Base-by-base conservation (phyloP, 169 alveolate species). In the Eimeria maxima region DNA sequence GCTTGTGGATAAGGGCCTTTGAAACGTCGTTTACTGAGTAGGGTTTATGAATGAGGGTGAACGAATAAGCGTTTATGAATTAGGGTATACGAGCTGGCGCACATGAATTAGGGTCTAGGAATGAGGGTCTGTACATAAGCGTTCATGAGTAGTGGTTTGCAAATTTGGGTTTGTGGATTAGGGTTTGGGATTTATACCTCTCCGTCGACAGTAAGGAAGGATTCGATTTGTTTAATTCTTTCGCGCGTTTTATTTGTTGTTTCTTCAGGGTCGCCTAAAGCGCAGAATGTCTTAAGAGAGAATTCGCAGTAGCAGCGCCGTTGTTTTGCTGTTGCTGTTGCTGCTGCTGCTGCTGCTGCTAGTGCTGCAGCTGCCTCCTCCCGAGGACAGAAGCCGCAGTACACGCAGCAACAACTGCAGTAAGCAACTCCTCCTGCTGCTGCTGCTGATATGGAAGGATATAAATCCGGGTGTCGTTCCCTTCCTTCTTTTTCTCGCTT, bases 291-390 rank as follows among this genome's bases (percentile, higher is more conserved):
- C 6, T 45, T 22, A 5, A 78, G 10, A 14, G 38, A 8, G 65
- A 33, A 42, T 45, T 78, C 88, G 63, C 88, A 78, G 65, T 78
- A 78, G 88, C 88, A 78, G 67, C 88, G 88, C 65, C 45, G 38
- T 47, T 78, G 88, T 29, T 45, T 24, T 45, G 65, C 57, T 44
- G 88, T 29, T 73, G 84, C 84, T 20, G 76, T 65, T 65, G 29
- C 76, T 73, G 50, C 53, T 73, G 38, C 42, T 47, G 89, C 89
- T 45, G 67, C 89, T 47, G 88, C 88, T 20, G 88, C 88, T 13
- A 27, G 42, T 20, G 67, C 88, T 13, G 88, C 57, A 38, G 45
- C 29, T 13, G 88, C 88, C 88, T 78, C 88, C 65, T 78, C 65
- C 65, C 88, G 57, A 33, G 88, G 65, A 65, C 88, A 78, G 22